Conservation (phyloP, 495 filamentous ascomycete species). For the Penicillium ochrochloron region DNA sequence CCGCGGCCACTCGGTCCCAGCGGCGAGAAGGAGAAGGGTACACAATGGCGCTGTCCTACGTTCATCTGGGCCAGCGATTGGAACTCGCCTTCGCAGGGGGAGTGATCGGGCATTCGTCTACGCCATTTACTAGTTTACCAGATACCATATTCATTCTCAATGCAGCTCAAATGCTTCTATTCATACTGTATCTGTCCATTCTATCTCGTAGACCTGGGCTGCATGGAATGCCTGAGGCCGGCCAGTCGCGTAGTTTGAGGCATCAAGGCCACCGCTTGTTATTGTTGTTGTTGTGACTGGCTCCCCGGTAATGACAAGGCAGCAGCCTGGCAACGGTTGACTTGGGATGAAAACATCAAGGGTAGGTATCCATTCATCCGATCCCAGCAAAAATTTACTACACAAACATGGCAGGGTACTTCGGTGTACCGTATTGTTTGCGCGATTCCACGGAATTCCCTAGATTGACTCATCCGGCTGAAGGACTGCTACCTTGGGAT, state of each 20-base stretch:
- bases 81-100: conserved; percentile 46
- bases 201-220: neutral
- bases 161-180: neutral
- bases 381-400: neutral
- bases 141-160: neutral
- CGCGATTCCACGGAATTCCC: neutral
- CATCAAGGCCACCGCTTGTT: neutral
- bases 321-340: neutral
- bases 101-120: neutral
- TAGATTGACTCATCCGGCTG: neutral
- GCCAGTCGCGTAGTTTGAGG: neutral
- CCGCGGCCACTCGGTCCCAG: conserved; percentile 79
- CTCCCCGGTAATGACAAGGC: neutral
- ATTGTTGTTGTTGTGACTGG: neutral
- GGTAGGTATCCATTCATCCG: neutral
- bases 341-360: neutral
- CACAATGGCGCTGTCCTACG: conserved; percentile 82
- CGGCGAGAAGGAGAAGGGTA: conserved; percentile 78
- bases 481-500: neutral
- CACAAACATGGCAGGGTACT: neutral
- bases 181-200: neutral
- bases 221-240: neutral
- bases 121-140: neutral
- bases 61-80: conserved; percentile 94
- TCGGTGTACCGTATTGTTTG: neutral